Evolutionary conservation across 2,329 filamentous ascomycete genomes (phyloP).

Genomic region (Colletotrichum sansevieriae): DNA sequence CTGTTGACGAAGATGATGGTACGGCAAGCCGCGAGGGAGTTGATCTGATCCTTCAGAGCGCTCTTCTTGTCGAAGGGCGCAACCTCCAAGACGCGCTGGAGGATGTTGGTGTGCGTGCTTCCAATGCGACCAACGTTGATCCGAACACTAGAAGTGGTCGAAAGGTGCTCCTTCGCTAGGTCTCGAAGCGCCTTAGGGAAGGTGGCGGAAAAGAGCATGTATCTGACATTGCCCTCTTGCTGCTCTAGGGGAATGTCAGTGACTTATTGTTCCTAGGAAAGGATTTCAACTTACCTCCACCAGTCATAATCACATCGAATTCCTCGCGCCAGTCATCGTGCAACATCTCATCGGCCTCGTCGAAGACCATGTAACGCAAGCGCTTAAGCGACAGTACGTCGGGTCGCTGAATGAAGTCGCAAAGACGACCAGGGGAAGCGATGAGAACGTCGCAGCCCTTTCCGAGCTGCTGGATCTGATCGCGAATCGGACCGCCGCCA

Average conservation of each 20-base stretch:
- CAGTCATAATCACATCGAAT: slow-evolving; percentile 80
- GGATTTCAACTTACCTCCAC: slow-evolving; percentile 76
- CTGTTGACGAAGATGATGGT: slow-evolving; percentile 93
- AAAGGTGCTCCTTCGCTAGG: slow-evolving; percentile 82
- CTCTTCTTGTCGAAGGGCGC: slow-evolving; percentile 77
- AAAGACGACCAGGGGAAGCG: slow-evolving; percentile 86
- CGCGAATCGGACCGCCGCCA: slow-evolving; percentile 79
- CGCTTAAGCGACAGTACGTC: slow-evolving; percentile 78
- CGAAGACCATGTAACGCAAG: slow-evolving; percentile 85
- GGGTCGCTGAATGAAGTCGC: slow-evolving; percentile 83
- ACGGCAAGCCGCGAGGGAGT: slow-evolving; percentile 77
- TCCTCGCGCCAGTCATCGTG: slow-evolving; percentile 82
- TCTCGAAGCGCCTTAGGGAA: slow-evolving; percentile 86
- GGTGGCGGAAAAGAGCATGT: slow-evolving; percentile 93
- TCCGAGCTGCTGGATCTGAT: slow-evolving; percentile 79
- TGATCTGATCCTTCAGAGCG: slow-evolving; percentile 79
- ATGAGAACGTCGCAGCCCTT: slow-evolving; percentile 92
- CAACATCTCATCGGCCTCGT: slow-evolving; percentile 96
- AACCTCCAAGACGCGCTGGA: slow-evolving; percentile 79
- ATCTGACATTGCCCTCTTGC: slow-evolving; percentile 76
- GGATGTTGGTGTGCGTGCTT: slow-evolving; percentile 84
- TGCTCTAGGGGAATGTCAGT: slow-evolving; percentile 68
- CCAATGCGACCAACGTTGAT: slow-evolving; percentile 91
- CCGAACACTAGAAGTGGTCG: slow-evolving; percentile 76
- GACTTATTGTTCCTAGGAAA: background rate